Percentiles rank a stretch among this genome's conserved stretches.
Conservation (phyloP, 352 stramenopile genomes). For the Lagenidium sp. region DNA sequence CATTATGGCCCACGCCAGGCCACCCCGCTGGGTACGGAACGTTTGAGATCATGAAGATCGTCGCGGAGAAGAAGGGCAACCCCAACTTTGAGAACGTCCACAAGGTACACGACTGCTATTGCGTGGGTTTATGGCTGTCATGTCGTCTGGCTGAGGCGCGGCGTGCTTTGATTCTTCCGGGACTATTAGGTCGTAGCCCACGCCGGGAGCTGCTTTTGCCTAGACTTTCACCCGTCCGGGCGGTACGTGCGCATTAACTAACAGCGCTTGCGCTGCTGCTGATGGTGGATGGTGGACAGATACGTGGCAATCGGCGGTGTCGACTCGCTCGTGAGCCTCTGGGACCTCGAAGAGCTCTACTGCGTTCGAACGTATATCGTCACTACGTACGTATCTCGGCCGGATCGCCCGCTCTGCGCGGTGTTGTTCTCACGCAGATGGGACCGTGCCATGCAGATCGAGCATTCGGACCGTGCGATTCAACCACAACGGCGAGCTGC, state of each 20-base stretch:
- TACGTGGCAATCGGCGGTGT: constrained; percentile 68
- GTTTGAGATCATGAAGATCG: constrained; percentile 79
- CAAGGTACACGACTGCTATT: constrained; percentile 32
- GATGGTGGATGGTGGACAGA: too few relatives aligned
- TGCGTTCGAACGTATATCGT: constrained; percentile 77
- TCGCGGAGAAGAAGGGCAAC: constrained; percentile 64
- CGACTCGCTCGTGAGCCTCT: constrained; percentile 78
- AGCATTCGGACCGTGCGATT: constrained; percentile 77
- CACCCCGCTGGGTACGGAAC: constrained; percentile 67
- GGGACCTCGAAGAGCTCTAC: constrained; percentile 82
- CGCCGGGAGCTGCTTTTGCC: constrained; percentile 71
- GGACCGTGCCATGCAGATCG: constrained; percentile 22
- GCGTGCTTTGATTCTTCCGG: too few relatives aligned
- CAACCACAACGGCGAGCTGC: constrained; percentile 59
- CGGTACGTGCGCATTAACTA: constrained; percentile 22
- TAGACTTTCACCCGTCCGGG: constrained; percentile 72
- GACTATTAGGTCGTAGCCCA: constrained; percentile 71
- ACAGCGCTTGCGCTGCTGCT: too few relatives aligned
- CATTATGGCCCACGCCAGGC: constrained; percentile 10
- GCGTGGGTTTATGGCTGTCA: not conserved
- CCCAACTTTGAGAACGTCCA: constrained; percentile 79
- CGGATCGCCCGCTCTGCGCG: too few relatives aligned
- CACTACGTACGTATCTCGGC: constrained; percentile 47
- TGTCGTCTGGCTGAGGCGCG: too few relatives aligned
- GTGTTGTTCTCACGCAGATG: too few relatives aligned